Base-by-base conservation (phyloP, 257 asterid species). In the Plantago major region DNA sequence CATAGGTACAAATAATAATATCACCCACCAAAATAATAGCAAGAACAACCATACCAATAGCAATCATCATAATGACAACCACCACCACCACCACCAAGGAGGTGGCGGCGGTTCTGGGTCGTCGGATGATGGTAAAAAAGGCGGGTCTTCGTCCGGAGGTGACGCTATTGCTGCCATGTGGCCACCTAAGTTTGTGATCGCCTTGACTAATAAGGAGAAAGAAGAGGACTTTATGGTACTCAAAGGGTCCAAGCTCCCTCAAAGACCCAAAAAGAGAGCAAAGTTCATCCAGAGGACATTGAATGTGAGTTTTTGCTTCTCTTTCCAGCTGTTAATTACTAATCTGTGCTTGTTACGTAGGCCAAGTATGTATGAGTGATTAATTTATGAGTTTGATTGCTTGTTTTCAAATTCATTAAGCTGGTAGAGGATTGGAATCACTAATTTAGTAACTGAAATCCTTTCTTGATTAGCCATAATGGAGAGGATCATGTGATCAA, bases 211-310 rank as follows among this genome's bases (percentile, higher is more conserved):
- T 62, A 90, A 90, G 79, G 97, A 90, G 80, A 90, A 90, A 68
- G 97, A 90, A 69, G 97, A 90, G 73, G 97, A 90, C 67, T 90
- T 87, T 64, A 49, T 87, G 90, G 90, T 89, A 18, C 79, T 90
- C 57, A 90, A 88, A 78, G 98, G 96, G 38, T 90, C 98, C 60
- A 90, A 85, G 70, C 94, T 85, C 1, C 98, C 98, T 63, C 98
- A 90, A 58, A 81, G 98, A 69, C 98, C 98, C 60, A 90, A 90
- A 81, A 90, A 90, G 65, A 71, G 98, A 64, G 95, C 96, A 19
- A 90, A 90, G 66, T 65, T 79, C 50, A 81, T 90, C 67, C 98
- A 90, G 69, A 93, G 96, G 7, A 84, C 91, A 42, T 86, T 90
- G 80, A 90, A 85, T 67, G 98, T 90, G 62, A 90, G 95, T 74